Conservation (phyloP, 768 basidiomycete species). For the Naganishia kalamii region DNA sequence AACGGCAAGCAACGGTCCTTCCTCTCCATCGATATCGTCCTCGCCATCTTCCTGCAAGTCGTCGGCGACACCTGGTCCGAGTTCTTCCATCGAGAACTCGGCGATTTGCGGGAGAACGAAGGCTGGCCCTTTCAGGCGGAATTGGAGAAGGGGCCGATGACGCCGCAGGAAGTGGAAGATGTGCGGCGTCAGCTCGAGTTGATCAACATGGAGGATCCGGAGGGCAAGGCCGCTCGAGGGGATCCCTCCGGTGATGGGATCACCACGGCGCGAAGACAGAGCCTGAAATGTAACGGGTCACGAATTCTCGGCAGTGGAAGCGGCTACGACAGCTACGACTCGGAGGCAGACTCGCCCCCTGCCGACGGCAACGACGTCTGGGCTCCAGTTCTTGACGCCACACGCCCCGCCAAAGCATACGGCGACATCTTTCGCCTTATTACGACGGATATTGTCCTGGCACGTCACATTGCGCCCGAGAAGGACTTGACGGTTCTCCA, state of each 20-base stretch:
- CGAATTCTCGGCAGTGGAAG: background rate
- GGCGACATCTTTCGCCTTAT: constrained; percentile 13
- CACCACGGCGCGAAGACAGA: background rate
- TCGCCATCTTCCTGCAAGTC: constrained; percentile 12
- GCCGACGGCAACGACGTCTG: background rate
- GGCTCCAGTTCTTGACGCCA: background rate
- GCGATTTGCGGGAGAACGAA: background rate
- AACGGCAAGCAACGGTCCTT: constrained; percentile 13
- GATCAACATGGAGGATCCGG: background rate
- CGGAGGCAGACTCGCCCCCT: background rate
- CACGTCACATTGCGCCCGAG: background rate
- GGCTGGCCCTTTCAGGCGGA: constrained; percentile 1
- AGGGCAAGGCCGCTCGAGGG: background rate
- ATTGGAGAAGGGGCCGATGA: background rate
- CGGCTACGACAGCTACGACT: background rate
- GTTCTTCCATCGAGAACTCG: background rate
- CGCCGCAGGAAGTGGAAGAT: background rate
- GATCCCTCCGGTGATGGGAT: background rate
- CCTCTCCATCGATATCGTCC: constrained; percentile 4
- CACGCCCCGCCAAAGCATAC: constrained; percentile 9
- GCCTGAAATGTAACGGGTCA: background rate
- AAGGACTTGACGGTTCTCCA: constrained; percentile 12
- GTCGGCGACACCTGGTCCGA: constrained; percentile 4
- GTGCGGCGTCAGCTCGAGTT: constrained; percentile 7
- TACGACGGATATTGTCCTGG: constrained; percentile 13